Evolutionary conservation across 2,329 filamentous ascomycete species (phyloP).

Genomic region (Xylaria sp.): DNA sequence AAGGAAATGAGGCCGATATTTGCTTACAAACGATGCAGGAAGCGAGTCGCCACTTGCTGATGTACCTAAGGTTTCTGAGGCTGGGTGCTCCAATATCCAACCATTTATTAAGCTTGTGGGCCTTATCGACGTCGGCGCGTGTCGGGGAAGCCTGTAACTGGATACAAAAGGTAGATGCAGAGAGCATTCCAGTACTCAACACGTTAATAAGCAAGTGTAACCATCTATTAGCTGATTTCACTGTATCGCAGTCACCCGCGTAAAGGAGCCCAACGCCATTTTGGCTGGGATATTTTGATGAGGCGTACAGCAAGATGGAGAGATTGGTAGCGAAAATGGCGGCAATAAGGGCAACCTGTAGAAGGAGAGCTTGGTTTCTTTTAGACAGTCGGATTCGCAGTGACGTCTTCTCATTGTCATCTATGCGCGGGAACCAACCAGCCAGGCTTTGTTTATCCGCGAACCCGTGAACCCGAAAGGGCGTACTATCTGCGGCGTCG

Average conservation of each 20-base stretch:
- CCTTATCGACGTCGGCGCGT: constrained; percentile 31
- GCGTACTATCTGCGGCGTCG: background rate
- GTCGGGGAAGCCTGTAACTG: constrained; percentile 35
- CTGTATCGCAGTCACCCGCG: constrained; percentile 26
- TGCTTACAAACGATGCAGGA: constrained; percentile 20
- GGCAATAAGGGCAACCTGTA: constrained; percentile 32
- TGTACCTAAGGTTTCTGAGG: constrained; percentile 33
- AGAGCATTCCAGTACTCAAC: constrained; percentile 32
- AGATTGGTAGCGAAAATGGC: constrained; percentile 30
- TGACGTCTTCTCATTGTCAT: constrained; percentile 30
- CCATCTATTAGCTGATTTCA: constrained; percentile 26
- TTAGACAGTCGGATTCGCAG: constrained; percentile 32
- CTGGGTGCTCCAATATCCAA: constrained; percentile 38
- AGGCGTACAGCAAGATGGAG: constrained; percentile 17
- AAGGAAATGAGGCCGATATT: background rate
- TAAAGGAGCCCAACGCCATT: constrained; percentile 36
- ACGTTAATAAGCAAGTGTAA: constrained; percentile 34
- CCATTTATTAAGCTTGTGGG: constrained; percentile 26
- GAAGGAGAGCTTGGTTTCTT: constrained; percentile 32
- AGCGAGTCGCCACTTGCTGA: constrained; percentile 20
- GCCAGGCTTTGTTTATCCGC: constrained; percentile 20
- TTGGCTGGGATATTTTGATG: constrained; percentile 15
- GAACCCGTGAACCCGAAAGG: constrained; percentile 20
- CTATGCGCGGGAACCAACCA: constrained; percentile 32
- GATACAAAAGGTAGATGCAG: constrained; percentile 34